Evolutionary conservation across 1,284 basidiomycete species (phyloP), one percentile per base, ranked within the genome.

Genomic region (Ceratobasidium sp.): DNA sequence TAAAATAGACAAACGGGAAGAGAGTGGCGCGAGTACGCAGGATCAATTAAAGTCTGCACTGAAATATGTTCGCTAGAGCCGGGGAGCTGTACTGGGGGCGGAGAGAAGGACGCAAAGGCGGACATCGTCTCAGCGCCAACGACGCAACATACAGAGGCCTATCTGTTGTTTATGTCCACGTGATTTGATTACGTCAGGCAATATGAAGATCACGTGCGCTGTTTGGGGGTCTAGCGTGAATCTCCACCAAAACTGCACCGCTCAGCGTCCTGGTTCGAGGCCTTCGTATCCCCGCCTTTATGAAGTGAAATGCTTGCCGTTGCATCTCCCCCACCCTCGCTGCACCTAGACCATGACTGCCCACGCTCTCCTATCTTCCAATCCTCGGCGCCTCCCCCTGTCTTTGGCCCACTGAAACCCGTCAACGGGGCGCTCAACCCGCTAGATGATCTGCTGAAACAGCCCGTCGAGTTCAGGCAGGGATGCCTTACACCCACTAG

Each of bases 401-500:
- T 69, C 24, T 69, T 69, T 47, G 66, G 66, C 33, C 53, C 51
- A 19, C 41, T 69, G n/a, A 33, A 69, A 31, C 66, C 66, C 3
- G 22, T 41, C 51, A 56, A 69, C 31, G 66, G 66, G 29, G 51
- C 53, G 17, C 53, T 69, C 9, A 48, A 57, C 45, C 31, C 31
- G 7, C 45, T 69, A 29, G 53, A 69, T 36, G 53, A 69, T 41
- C 27, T 69, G 11, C 66, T 69, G 29, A 69, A 59, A 27, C 51
- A 69, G 11, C 66, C 66, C 8, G 19, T 69, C 33, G 66, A 69
- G 27, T 69, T 69, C n/a, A 69, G 57, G 53, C 66, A 69, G 45
- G 66, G 66, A 22, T 69, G 66, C 31, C 54, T 69, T 27, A 69
- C 66, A 2, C 66, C 66, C 17, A 51, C 53, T 44, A 67, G 66